A percentile compares a stretch with the other conserved stretches of the same genome.
Conservation (phyloP, 176 grass and related monocot genomes). For the Stipa capillata region DNA sequence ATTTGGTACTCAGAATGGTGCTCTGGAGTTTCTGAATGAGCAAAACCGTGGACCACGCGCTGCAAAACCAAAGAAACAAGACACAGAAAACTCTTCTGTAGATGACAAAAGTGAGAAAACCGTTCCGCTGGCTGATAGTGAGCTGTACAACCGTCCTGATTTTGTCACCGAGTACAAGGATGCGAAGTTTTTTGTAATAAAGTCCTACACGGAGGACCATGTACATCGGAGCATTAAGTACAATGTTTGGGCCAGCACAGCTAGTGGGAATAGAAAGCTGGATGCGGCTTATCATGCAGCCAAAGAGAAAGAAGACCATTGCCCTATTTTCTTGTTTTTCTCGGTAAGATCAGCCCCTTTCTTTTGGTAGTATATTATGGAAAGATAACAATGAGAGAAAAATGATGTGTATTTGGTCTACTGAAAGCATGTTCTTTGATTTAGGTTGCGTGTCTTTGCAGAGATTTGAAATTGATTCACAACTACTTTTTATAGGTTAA, state of each 20-base stretch:
- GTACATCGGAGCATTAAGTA: constrained; percentile 76
- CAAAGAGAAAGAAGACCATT: constrained; percentile 46
- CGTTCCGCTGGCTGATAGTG: not conserved
- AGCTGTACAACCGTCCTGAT: constrained; percentile 46
- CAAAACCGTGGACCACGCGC: constrained; percentile 62
- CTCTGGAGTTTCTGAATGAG: constrained; percentile 59
- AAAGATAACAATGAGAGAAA: not conserved
- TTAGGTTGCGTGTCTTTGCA: not conserved
- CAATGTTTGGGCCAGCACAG: constrained; percentile 62
- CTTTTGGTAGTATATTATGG: not conserved
- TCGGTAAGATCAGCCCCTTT: constrained; percentile 32
- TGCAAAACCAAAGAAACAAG: constrained; percentile 49
- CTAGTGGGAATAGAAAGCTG: constrained; percentile 52
- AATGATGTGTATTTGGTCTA: not conserved
- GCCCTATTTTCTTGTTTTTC: constrained; percentile 68
- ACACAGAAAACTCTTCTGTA: constrained; percentile 31
- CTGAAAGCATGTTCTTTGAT: not conserved
- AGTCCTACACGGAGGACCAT: constrained; percentile 71
- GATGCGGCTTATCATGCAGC: constrained; percentile 45
- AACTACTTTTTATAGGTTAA: constrained; percentile 58
- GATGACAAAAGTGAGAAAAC: constrained; percentile 42
- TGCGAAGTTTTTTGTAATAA: constrained; percentile 66
- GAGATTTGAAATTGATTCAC: not conserved
- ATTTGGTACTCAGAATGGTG: constrained; percentile 43
- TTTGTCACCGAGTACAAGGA: constrained; percentile 56